Evolutionary conservation across 192 early-diverging fungal species (phyloP).

Genomic region (Gamsiella multidivaricata): DNA sequence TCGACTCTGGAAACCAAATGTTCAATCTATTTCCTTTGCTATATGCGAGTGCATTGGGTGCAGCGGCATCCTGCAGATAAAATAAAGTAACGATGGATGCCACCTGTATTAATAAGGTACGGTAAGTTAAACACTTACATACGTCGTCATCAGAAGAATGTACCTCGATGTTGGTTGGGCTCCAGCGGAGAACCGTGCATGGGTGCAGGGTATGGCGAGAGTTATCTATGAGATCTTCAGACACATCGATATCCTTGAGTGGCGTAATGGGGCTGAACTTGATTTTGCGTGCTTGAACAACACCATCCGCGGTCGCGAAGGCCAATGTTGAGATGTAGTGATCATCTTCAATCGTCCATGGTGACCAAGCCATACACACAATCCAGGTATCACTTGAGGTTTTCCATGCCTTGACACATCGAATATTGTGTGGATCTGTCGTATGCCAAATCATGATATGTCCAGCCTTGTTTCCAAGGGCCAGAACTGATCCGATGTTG

Average conservation of each 20-base stretch:
- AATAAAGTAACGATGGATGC: neutral
- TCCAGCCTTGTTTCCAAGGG: conserved; percentile 41
- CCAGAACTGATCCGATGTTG: conserved; percentile 32
- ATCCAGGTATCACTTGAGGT: conserved; percentile 22
- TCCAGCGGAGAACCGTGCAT: conserved; percentile 35
- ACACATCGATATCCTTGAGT: conserved; percentile 11
- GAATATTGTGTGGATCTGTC: conserved; percentile 13
- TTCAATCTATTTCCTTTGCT: conserved; percentile 34
- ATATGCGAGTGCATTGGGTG: conserved; percentile 22
- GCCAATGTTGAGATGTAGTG: conserved; percentile 29
- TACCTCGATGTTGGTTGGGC: conserved; percentile 13
- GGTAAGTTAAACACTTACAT: no score
- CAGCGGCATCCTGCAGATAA: neutral
- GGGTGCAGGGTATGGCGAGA: conserved; percentile 7
- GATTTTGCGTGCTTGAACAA: conserved; percentile 16
- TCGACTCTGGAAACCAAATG: conserved; percentile 18
- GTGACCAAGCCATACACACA: conserved; percentile 33
- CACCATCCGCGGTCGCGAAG: conserved; percentile 31
- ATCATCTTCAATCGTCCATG: conserved; percentile 19
- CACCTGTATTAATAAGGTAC: neutral
- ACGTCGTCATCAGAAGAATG: no score
- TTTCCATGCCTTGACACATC: conserved; percentile 22
- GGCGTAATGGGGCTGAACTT: conserved; percentile 12
- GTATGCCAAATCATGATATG: conserved; percentile 39
- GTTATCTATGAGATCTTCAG: conserved; percentile 1